Evolutionary conservation across 306 rosid genomes (phyloP), one percentile per base, ranked within the genome.

Genomic region (Oemleria cerasiformis): DNA sequence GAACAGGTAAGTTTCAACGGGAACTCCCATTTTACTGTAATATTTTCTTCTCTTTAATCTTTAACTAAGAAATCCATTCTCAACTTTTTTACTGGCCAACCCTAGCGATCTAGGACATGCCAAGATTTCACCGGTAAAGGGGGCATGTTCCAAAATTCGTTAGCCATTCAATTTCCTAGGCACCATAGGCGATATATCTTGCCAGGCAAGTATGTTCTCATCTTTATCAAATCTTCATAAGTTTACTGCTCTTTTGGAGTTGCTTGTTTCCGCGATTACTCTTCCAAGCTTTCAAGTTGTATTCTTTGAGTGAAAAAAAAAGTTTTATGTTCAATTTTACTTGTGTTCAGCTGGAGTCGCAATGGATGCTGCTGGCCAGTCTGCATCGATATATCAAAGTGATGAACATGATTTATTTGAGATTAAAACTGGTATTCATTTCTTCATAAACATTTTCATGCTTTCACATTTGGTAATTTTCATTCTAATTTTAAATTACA

Each of bases 111-210:
- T 16, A 44, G 38, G 51, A 79, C 81, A 41, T 63, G 81, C 55
- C 67, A 58, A 23, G 67, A 50, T 69, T 74, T 73, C 78, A 63
- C 48, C 25, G 73, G 63, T 64, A 74, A 65, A 10, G 38, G 66
- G 17, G 80, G 78, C 16, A 36, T 71, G 34, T 65, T 63, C 59
- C 68, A 75, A 56, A 72, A 82, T 48, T 78, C 78, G 0, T 42
- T 67, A 17, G 73, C 75, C 11, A 13, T 67, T 21, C 49, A 56
- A 16, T 71, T 54, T 62, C 75, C 73, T 4, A 78, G 39, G 77
- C 75, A 67, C 70, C 78, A 78, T 17, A 75, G 75, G 76, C 77
- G 75, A 39, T 82, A 82, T 72, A 78, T 66, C 66, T 23, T 78
- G 30, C 73, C 80, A 78, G 86, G 83, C 69, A 78, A 71, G 20